Evolutionary conservation across 2,329 filamentous ascomycete species (phyloP), one percentile per base, ranked within the genome.

Genomic region (Mariannaea elegans): DNA sequence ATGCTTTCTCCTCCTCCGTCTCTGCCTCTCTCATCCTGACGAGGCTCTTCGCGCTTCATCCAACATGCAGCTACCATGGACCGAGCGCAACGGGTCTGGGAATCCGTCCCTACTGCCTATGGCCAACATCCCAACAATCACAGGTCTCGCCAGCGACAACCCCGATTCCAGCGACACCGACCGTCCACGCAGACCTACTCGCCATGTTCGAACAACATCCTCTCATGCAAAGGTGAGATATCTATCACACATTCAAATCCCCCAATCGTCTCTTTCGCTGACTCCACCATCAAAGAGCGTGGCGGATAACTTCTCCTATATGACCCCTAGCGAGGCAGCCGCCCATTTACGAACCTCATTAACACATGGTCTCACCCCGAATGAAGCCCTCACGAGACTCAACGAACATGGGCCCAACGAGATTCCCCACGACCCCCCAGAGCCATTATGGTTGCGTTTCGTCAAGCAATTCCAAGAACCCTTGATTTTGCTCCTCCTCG

Each of bases 381-480:
- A 88, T 42, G 93, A 97, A 77, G 95, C 94, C 32, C 84, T 93
- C 61, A 86, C 90, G 56, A 88, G 94, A 72, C 83, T 97, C 62
- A 86, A 90, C 72, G 87, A 90, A 64, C 87, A 95, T 80, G 95
- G 95, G 29, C 89, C 91, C 24, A 99, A 99, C 77, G 95, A 99
- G 78, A 90, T 99, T 34, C 93, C 95, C 6, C 93, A 96, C 76
- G 94, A 98, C 60, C 89, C 93, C 54, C 93, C 94, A 2, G 95
- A 99, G 77, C 94, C 95, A 9, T 80, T 99, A 58, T 99, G 95
- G 93, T 80, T 97, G 53, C 91, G 95, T 59, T 99, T 99, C 71
- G 75, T 97, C 61, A 96, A 97, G 77, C 95, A 99, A 73, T 99
- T 99, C 75, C 93, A 96, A 73, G 95, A 99, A 74, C 94, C 95